A percentile compares a stretch with the other conserved stretches of the same genome.
Evolutionary conservation across 805 yeast genomes (phyloP).

Genomic region (Starmerella potacharoeniae): DNA sequence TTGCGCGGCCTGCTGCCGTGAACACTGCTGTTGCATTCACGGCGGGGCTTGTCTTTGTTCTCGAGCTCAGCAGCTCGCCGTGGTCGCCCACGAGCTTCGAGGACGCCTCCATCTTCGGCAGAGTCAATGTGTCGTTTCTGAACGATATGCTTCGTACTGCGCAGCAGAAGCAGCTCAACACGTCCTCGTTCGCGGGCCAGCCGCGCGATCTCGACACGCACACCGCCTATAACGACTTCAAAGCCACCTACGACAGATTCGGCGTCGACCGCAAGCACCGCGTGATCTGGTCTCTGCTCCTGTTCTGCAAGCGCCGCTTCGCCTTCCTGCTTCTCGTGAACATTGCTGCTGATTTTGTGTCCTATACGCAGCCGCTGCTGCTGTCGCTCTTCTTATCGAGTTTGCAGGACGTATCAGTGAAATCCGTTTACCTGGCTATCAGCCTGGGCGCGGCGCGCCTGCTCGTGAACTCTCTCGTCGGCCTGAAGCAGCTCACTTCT

Average conservation of each 20-base stretch:
- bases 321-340: not conserved
- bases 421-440: not conserved
- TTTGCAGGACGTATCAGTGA: not conserved
- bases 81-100: constrained; percentile 4
- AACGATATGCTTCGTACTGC: constrained; percentile 8
- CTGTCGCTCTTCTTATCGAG: constrained; percentile 14
- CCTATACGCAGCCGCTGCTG: constrained; percentile 14
- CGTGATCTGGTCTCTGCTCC: constrained; percentile 8
- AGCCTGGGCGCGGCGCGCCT: not conserved
- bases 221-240: not conserved
- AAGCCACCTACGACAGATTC: not conserved
- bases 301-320: not conserved
- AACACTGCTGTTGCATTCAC: not conserved
- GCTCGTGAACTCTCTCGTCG: not conserved
- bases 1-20: not conserved
- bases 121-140: constrained; percentile 7
- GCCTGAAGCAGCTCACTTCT: not conserved
- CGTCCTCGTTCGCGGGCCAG: constrained; percentile 10
- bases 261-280: not conserved
- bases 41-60: not conserved
- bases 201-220: constrained; percentile 8
- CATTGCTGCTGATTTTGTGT: constrained; percentile 7
- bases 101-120: constrained; percentile 12
- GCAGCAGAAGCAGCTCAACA: constrained; percentile 3
- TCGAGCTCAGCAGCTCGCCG: constrained; percentile 1